A percentile compares a stretch with the other conserved stretches of the same genome.
phyloP scores from a whole-genome alignment of 2,329 filamentous ascomycete genomes.

The Fusarium nematophilum region DNA sequence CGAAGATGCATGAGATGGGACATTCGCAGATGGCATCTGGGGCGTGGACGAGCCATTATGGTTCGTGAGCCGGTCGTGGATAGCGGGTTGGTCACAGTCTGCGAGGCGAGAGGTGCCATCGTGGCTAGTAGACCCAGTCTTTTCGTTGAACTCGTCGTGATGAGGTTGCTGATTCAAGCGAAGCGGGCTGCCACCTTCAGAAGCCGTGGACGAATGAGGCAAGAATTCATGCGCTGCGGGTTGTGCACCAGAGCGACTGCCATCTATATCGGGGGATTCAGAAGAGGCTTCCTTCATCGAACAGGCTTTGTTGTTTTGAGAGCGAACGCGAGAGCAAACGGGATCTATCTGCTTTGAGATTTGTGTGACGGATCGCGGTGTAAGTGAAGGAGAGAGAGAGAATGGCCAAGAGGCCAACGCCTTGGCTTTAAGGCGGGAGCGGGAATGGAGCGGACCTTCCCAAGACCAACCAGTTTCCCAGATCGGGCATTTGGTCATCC shows the following conservation, averaged over 20 bases:
- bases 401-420: constrained; percentile 23
- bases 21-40: constrained; percentile 41
- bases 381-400: constrained; percentile 15
- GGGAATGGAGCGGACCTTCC: constrained; percentile 6
- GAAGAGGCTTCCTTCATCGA: constrained; percentile 73
- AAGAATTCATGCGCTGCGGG: constrained; percentile 65
- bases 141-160: constrained; percentile 20
- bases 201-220: constrained; percentile 18
- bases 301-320: constrained; percentile 45
- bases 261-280: constrained; percentile 65
- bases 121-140: constrained; percentile 13
- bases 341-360: constrained; percentile 22
- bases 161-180: constrained; percentile 32
- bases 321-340: constrained; percentile 11
- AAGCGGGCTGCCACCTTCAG: constrained; percentile 18
- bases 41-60: constrained; percentile 37
- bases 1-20: constrained; percentile 57
- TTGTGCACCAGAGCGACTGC: constrained; percentile 66
- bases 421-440: constrained; percentile 40
- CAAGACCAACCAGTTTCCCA: neutral
- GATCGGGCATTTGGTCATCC: constrained; percentile 26
- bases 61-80: constrained; percentile 28
- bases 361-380: constrained; percentile 8
- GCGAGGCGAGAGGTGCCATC: constrained; percentile 14
- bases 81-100: constrained; percentile 16